phyloP scores from a whole-genome alignment of 2,329 filamentous ascomycete species.

The Fusarium longipes region DNA sequence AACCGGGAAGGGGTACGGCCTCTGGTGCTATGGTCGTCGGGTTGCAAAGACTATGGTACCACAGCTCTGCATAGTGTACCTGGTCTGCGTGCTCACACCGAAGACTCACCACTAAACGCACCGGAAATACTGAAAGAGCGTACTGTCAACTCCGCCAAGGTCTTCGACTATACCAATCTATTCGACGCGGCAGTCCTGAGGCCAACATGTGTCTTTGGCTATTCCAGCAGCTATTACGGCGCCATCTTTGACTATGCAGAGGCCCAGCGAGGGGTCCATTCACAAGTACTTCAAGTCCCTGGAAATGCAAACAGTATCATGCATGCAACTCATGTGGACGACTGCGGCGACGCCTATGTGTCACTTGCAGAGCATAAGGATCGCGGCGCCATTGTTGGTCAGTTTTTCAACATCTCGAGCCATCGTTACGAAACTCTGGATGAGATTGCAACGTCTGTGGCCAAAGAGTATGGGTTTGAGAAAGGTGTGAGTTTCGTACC shows the following conservation, averaged over 20 bases:
- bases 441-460: slow-evolving; percentile 54
- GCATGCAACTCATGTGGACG: slow-evolving; percentile 62
- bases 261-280: slow-evolving; percentile 30
- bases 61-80: slow-evolving; percentile 50
- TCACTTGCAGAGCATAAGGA: slow-evolving; percentile 54
- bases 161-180: slow-evolving; percentile 51
- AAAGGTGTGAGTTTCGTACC: slow-evolving; percentile 47
- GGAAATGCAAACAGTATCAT: slow-evolving; percentile 54
- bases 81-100: slow-evolving; percentile 55
- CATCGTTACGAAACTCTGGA: slow-evolving; percentile 57
- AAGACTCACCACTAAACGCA: slow-evolving; percentile 54
- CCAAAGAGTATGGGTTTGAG: slow-evolving; percentile 54
- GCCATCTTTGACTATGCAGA: slow-evolving; percentile 53
- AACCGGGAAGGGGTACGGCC: slow-evolving; percentile 51
- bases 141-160: slow-evolving; percentile 45
- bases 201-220: slow-evolving; percentile 61
- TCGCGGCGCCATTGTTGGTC: slow-evolving; percentile 49
- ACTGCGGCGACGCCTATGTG: slow-evolving; percentile 61
- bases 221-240: slow-evolving; percentile 59
- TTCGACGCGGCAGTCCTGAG: slow-evolving; percentile 59
- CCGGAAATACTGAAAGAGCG: slow-evolving; percentile 47
- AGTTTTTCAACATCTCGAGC: slow-evolving; percentile 60
- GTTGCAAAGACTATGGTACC: slow-evolving; percentile 63
- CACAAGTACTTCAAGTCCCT: slow-evolving; percentile 48
- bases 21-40: slow-evolving; percentile 59